Evolutionary conservation across 2,329 filamentous ascomycete species (phyloP), one percentile per base, ranked within the genome.

Genomic region (Talaromyces sp.): DNA sequence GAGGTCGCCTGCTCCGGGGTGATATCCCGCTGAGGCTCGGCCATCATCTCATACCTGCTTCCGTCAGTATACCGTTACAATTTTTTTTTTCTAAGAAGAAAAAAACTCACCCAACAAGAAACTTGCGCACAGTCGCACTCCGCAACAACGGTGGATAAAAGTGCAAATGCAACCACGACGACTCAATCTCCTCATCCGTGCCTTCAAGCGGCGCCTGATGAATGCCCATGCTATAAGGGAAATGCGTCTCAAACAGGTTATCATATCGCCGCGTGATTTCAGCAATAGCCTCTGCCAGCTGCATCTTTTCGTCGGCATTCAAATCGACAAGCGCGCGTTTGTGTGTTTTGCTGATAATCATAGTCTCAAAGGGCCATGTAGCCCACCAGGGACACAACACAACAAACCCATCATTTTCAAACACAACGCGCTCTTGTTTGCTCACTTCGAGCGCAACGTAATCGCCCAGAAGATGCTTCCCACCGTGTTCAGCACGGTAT

Each of bases 351-450:
- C 91, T 87, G 33, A 97, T 82, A 63, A 99, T 85, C 81, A 99
- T 89, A 54, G 94, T 89, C 80, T 99, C 95, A 65, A 97, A 99
- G 0, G 95, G 95, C 95, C 95, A 99, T 18, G 92, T 84, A 0
- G 92, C 95, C 95, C 95, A 99, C 92, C 95, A 99, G 0, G 95
- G 95, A 70, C 93, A 96, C 16, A 98, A 85, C 0, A 93, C 89
- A 50, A 96, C 79, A 75, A 98, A 99, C 0, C 82, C 82, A 10
- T 85, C 85, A 73, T 99, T 99, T 74, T 96, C 88, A 73, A 90
- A 96, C 0, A 99, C 90, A 8, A 96, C 84, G 10, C 95, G 87
- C 77, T 96, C 92, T 67, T 87, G 79, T 78, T 96, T 96, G 68
- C 88, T 83, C 59, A 88, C 80, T 75, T 99, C 95, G 3, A 97